Evolutionary conservation across 1,139 yeast species (phyloP), one percentile per base, ranked within the genome.

Genomic region (Yamadazyma jaroonii): DNA sequence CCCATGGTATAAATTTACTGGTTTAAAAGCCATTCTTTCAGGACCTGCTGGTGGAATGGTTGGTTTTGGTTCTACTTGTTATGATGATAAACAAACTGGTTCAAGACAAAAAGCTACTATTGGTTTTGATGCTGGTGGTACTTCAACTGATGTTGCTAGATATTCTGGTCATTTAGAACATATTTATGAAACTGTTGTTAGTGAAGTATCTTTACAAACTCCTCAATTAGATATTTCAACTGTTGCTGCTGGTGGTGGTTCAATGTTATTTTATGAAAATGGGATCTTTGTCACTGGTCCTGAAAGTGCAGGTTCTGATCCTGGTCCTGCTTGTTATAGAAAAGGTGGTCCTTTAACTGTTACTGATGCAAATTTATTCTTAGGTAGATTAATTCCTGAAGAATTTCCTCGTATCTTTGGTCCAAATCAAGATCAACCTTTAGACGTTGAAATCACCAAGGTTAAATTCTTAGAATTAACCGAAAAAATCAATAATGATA

Each of bases 1-100:
- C 46, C 74, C 73, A 4, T 70, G 75, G 72, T 66, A 70, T 43
- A 64, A 65, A 41, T 71, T 71, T 48, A 67, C 74, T 3, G 77
- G 77, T 1, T 56, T 71, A 35, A 67, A 67, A 44, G 75, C 76
- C 1, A 68, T 71, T 30, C 58, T 71, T 27, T 69, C 75, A 2
- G 77, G 77, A 2, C 77, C 77, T 7, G 77, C 77, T 25, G 77
- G 77, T 29, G 77, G 77, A 22, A 64, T 71, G 64, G 76, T 71
- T n/a, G 77, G 77, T 0, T 67, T 58, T 43, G 76, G 74, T 1
- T 59, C 59, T 36, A 71, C 76, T 4, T 71, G 75, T 47, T 63
- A 53, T 45, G 74, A 70, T 41, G 30, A 49, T 5, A 43, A 38
- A 2, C 28, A 22, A 8, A 44, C 60, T 6, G 22, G 15, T 8